Evolutionary conservation across 2,329 filamentous ascomycete species (phyloP), one percentile per base, ranked within the genome.

Genomic region (Pseudomassariella vexata): DNA sequence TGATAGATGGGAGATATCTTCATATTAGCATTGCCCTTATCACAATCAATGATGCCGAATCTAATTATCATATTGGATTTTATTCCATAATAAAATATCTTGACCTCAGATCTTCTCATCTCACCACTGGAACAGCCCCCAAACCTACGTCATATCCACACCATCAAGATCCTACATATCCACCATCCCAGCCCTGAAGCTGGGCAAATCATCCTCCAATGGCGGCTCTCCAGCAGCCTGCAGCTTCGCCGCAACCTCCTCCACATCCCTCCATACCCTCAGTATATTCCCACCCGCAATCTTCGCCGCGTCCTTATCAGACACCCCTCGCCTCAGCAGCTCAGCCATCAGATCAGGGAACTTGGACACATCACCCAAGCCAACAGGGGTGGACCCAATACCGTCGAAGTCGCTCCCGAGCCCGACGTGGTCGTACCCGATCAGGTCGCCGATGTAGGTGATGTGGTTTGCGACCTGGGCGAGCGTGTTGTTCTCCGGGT

Each of bases 371-470:
- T 95, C 88, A 22, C 92, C 85, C 28, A 96, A 59, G 0, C 89
- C 90, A 33, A 64, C 54, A 0, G 89, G 87, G 5, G 79, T 79
- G 1, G 47, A 55, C 2, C 55, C 50, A 35, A 89, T 89, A 7
- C 77, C 90, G 53, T 95, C 89, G 53, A 89, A 95, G 55, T 96
- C 90, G 32, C 83, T 88, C 0, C 90, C 90, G 12, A 95, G 59
- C 1, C 89, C 90, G 11, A 95, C 87, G 53, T 95, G 75, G 24
- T 89, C 83, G 47, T 83, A 95, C 3, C 90, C 90, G 38, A 95
- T 86, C 19, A 82, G 62, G 27, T 84, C 66, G 3, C 86, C 90
- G 44, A 95, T 89, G 52, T 96, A 72, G 41, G 76, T 68, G 39
- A 95, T 82, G 55, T 95, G 90, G 39, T 79, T 70, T 1, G 78